These are phyloP conservation scores for Jatropha podagrica DNA, from an alignment of 441 rosid genomes.

Conservation along the genomic window DNA sequence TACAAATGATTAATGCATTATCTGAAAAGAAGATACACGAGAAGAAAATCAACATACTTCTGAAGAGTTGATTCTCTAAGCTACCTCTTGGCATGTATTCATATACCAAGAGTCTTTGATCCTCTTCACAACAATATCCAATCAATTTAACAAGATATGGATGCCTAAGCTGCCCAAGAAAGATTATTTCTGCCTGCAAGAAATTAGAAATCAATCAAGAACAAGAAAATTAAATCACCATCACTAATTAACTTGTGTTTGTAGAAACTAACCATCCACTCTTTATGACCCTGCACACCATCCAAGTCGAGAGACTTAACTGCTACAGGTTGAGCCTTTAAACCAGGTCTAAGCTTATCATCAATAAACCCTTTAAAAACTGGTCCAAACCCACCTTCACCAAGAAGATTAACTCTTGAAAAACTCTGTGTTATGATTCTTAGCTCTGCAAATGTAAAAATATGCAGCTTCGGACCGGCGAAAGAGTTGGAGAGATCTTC, in stretches of 20 bases:
- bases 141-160: slow-evolving; percentile 69
- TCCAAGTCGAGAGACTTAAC: slow-evolving; percentile 72
- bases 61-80: slow-evolving; percentile 77
- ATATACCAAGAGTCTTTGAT: slow-evolving; percentile 66
- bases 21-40: not conserved
- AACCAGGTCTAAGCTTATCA: slow-evolving; percentile 61
- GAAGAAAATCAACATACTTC: slow-evolving; percentile 42
- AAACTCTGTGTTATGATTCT: slow-evolving; percentile 52
- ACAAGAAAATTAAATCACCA: not conserved
- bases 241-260: not conserved
- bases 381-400: slow-evolving; percentile 90
- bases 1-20: not conserved
- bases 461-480: slow-evolving; percentile 56
- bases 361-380: slow-evolving; percentile 78
- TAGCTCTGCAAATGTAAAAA: slow-evolving; percentile 54
- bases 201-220: not conserved
- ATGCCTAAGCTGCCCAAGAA: slow-evolving; percentile 78
- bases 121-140: slow-evolving; percentile 78
- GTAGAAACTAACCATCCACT: slow-evolving; percentile 68
- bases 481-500: slow-evolving; percentile 47
- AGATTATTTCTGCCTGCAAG: slow-evolving; percentile 70
- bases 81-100: slow-evolving; percentile 83
- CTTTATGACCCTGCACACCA: slow-evolving; percentile 79
- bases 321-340: slow-evolving; percentile 72
- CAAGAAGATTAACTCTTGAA: slow-evolving; percentile 56